These are phyloP conservation scores for Cytospora paraplurivora DNA, from an alignment of 2,329 filamentous ascomycete genomes.

Conservation along the genomic window DNA sequence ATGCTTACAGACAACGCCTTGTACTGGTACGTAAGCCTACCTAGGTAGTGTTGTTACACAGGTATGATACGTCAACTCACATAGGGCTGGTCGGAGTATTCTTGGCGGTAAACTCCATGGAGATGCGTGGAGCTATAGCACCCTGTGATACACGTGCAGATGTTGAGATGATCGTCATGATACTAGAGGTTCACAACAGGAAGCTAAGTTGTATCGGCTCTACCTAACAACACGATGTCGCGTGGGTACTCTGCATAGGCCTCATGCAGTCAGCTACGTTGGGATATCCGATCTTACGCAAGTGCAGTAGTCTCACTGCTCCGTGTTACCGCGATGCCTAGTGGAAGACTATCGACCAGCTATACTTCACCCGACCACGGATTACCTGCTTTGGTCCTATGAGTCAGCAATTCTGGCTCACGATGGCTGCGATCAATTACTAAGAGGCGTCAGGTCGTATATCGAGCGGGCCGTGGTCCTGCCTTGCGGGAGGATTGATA, in stretches of 20 bases:
- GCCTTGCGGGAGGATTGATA: conserved; percentile 26
- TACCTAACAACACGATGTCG: neutral
- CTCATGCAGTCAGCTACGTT: neutral
- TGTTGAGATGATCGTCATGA: neutral
- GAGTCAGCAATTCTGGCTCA: conserved; percentile 7
- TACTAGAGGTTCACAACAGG: neutral
- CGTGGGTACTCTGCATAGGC: neutral
- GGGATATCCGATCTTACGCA: neutral
- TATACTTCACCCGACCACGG: neutral
- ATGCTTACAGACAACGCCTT: neutral
- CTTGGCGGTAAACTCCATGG: neutral
- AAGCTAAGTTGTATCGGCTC: neutral
- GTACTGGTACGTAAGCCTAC: neutral
- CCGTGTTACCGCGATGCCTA: neutral
- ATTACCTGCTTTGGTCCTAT: conserved; percentile 4
- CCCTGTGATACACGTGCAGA: neutral
- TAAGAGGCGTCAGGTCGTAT: conserved; percentile 14
- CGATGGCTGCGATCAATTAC: conserved; percentile 1
- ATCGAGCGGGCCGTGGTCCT: conserved; percentile 15
- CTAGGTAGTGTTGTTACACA: neutral
- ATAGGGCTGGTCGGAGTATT: neutral
- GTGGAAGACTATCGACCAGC: neutral
- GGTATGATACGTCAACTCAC: neutral
- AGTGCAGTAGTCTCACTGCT: neutral
- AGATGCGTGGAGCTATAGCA: neutral